Conservation (phyloP, 345 rosid genomes). For the Populus tremula region DNA sequence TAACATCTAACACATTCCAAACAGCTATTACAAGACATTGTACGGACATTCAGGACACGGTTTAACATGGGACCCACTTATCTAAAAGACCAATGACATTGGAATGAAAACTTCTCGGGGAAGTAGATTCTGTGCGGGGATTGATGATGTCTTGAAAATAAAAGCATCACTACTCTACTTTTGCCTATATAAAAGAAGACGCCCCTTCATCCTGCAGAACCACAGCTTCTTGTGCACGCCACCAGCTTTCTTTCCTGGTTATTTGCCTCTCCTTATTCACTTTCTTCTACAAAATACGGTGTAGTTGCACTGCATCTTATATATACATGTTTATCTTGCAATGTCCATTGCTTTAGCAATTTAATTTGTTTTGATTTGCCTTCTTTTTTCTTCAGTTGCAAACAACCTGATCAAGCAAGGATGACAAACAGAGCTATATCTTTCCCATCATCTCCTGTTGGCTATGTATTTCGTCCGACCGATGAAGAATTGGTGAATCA, state of each 20-base stretch:
- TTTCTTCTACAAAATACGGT: no score
- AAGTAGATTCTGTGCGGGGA: not conserved
- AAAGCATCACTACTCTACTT: not conserved
- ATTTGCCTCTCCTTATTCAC: no score
- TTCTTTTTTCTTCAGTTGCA: not conserved
- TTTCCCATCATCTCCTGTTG: not conserved
- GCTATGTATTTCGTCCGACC: no score
- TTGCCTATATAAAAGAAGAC: no score
- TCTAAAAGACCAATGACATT: not conserved
- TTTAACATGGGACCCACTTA: not conserved
- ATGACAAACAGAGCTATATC: no score
- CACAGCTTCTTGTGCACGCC: not conserved
- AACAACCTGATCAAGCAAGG: no score
- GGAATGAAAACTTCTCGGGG: not conserved
- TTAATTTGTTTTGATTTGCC: not conserved
- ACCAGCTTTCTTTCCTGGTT: not conserved
- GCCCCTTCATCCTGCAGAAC: no score
- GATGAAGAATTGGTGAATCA: no score
- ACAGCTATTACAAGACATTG: no score
- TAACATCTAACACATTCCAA: no score
- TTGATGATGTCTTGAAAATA: not conserved
- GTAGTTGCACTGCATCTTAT: no score
- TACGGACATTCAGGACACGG: not conserved
- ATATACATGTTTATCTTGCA: not conserved
- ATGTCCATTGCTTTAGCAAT: not conserved